Percentiles rank a stretch among this genome's conserved stretches.
Conservation (phyloP, 768 basidiomycete genomes). For the Sarcodon aspratus region DNA sequence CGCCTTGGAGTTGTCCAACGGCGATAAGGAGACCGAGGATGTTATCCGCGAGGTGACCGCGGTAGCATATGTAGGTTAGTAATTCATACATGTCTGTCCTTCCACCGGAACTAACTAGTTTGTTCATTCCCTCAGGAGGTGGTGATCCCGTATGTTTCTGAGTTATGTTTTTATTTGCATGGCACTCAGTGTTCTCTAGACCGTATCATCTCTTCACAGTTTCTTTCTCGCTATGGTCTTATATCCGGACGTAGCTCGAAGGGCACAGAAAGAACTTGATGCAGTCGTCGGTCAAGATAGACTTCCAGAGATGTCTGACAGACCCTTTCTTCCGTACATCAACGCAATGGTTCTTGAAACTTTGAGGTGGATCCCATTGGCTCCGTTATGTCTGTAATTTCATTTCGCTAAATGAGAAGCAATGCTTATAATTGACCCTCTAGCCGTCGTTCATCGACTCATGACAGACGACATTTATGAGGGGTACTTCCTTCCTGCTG, state of each 20-base stretch:
- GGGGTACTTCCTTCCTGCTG: conserved; percentile 17
- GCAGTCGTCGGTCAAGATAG: conserved; percentile 19
- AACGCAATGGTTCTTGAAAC: conserved; percentile 22
- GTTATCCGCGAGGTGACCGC: too few species aligned
- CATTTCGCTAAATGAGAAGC: conserved; percentile 3
- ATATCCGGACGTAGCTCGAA: conserved; percentile 22
- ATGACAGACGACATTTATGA: conserved; percentile 30
- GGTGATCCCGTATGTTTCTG: too few species aligned
- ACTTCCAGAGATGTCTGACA: conserved; percentile 23
- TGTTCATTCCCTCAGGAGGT: too few species aligned
- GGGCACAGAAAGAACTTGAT: conserved; percentile 32
- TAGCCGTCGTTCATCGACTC: conserved; percentile 19
- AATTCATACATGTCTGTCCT: too few species aligned
- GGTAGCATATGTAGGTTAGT: too few species aligned
- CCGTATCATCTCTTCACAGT: conserved; percentile 16
- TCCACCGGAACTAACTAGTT: too few species aligned
- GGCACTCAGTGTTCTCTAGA: conserved; percentile 10
- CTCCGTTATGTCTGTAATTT: conserved; percentile 13
- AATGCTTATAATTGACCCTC: neutral
- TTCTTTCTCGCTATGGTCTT: conserved; percentile 29
- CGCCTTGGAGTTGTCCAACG: too few species aligned
- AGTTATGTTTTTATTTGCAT: too few species aligned
- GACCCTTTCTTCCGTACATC: conserved; percentile 22
- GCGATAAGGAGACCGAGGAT: too few species aligned
- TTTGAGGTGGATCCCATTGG: conserved; percentile 12